These are phyloP conservation scores for Rutidosis leptorrhynchoides DNA, from an alignment of 129 eudicot species.

Conservation along the genomic window DNA sequence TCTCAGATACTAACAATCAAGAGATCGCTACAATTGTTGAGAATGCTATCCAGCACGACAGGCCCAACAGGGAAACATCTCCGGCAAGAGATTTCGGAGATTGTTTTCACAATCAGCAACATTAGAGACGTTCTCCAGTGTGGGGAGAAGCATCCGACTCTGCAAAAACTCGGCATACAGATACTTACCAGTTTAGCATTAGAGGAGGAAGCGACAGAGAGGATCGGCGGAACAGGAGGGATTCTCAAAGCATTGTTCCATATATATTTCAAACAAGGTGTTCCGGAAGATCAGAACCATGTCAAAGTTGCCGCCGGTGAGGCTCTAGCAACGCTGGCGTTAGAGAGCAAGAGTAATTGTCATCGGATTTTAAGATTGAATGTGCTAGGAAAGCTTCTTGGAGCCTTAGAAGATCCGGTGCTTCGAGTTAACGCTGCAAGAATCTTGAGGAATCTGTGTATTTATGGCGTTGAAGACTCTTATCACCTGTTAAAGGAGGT, in stretches of 20 bases:
- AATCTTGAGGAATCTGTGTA: conserved; percentile 62
- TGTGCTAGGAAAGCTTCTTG: conserved; percentile 43
- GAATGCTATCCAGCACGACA: conserved; percentile 72
- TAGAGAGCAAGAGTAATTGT: conserved; percentile 60
- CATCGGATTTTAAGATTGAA: conserved; percentile 44
- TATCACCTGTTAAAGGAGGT: conserved; percentile 46
- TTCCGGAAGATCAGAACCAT: conserved; percentile 29
- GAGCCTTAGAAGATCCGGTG: conserved; percentile 52
- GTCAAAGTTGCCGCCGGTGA: conserved; percentile 81
- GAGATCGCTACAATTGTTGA: conserved; percentile 70
- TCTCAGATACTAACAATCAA: conserved; percentile 68
- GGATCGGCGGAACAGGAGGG: conserved; percentile 86
- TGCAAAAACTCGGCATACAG: conserved; percentile 75
- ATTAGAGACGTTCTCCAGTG: conserved; percentile 61
- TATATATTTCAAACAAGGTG: conserved; percentile 53
- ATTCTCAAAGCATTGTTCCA: conserved; percentile 59
- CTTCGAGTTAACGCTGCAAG: conserved; percentile 63
- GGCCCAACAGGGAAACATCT: conserved; percentile 86
- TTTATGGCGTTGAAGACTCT: conserved; percentile 55
- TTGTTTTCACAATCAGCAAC: conserved; percentile 72
- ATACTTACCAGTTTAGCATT: conserved; percentile 67
- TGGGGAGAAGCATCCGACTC: conserved; percentile 58
- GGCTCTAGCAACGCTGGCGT: conserved; percentile 74
- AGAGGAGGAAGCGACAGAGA: conserved; percentile 82
- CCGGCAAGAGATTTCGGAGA: conserved; percentile 73